Conservation (phyloP, 441 rosid species). For the Euphorbia corollata region DNA sequence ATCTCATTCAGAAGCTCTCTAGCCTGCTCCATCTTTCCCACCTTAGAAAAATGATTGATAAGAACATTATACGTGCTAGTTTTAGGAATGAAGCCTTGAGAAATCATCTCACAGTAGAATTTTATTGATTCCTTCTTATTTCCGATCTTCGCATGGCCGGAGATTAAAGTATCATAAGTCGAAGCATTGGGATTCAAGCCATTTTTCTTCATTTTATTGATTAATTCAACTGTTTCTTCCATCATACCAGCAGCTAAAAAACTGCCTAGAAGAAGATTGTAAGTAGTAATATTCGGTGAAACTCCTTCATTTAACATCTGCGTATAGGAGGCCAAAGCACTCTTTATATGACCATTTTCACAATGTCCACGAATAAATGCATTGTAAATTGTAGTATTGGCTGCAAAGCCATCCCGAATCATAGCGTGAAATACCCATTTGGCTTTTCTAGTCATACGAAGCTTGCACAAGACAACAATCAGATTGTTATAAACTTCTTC, state of each 20-base stretch:
- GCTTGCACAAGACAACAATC: constrained; percentile 56
- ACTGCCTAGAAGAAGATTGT: constrained; percentile 63
- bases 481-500: constrained; percentile 58
- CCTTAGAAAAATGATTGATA: constrained; percentile 51
- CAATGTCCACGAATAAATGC: constrained; percentile 69
- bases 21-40: constrained; percentile 73
- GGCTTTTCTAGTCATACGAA: constrained; percentile 77
- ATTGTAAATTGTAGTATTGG: constrained; percentile 59
- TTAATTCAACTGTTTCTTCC: constrained; percentile 44
- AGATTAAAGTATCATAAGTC: constrained; percentile 59
- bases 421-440: constrained; percentile 44
- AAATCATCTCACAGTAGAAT: constrained; percentile 70
- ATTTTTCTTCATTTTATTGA: constrained; percentile 50
- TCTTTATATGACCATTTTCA: constrained; percentile 44
- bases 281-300: constrained; percentile 54
- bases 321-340: constrained; percentile 42
- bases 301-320: constrained; percentile 51
- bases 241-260: constrained; percentile 42
- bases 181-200: constrained; percentile 57
- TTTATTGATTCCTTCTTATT: constrained; percentile 56
- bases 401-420: constrained; percentile 44
- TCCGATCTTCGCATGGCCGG: constrained; percentile 65
- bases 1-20: constrained; percentile 76
- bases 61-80: constrained; percentile 75
- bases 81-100: constrained; percentile 67